Base-by-base conservation (phyloP, 176 grass and related monocot genomes). In the Eremochloa ophiuroides region DNA sequence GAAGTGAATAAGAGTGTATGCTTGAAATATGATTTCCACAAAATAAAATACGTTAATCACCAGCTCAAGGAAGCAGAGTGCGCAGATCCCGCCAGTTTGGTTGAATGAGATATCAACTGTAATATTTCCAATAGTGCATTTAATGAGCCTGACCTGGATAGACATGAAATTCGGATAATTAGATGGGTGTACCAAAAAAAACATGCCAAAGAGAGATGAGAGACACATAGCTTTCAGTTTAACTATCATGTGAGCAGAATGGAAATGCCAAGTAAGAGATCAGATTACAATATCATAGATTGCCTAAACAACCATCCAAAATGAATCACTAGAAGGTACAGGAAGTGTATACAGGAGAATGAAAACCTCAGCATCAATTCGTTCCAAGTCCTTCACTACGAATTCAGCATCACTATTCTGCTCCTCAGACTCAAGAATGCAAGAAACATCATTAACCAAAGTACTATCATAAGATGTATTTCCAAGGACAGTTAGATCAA, bases 71-170 rank as follows among this genome's bases (percentile, higher is more conserved):
- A 98, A 98, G 76, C 88, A 98, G 34, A 98, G 90, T 22, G 88
- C 39, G 16, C 88, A 85, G 50, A 95, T 75, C 64, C 96, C 96
- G 1, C 93, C 96, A 23, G 87, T 91, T 73, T 98, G 96, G 64
- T 98, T 98, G 86, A 98, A 98, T 59, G 96, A 98, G 20, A 98
- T 93, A 35, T 98, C 96, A 47, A 95, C 82, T 22, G 88, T 72
- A 78, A 95, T 85, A 90, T 98, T 88, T 68, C 75, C 76, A 76
- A 98, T 88, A 66, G 91, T 84, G 88, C 96, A 98, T 78, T 98
- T 98, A 80, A 98, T 89, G 64, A 98, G 88, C 71, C 87, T 88
- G 61, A 98, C 93, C 96, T 98, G 86, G 60, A 84, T 71, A 27
- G 33, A 74, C 20, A 67, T 75, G 85, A n/a, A 88, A 82, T 47